Conservation (phyloP, 371 early-diverging fungal species). For the Capillidium rhysosporum region DNA sequence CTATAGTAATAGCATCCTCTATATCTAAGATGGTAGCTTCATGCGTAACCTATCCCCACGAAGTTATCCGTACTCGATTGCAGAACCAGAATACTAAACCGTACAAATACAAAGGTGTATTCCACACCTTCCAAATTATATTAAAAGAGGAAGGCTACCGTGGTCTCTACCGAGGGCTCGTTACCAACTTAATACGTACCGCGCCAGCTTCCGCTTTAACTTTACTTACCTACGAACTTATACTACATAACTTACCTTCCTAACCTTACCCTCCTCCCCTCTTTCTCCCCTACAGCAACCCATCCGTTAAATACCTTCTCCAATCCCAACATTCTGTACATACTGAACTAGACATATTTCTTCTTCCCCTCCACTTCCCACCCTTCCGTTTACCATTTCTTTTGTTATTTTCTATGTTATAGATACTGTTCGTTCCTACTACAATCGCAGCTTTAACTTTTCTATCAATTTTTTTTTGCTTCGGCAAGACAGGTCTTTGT, state of each 20-base stretch:
- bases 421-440: too few species aligned
- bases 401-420: too few species aligned
- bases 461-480: too few species aligned
- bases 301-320: too few species aligned
- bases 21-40: constrained; percentile 77
- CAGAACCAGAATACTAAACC: constrained; percentile 61
- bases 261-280: too few species aligned
- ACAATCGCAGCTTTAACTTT: too few species aligned
- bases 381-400: too few species aligned
- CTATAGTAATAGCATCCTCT: constrained; percentile 57
- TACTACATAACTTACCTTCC: constrained; percentile 9
- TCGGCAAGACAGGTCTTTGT: too few species aligned
- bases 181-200: constrained; percentile 69
- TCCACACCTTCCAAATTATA: constrained; percentile 52
- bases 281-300: too few species aligned
- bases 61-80: constrained; percentile 67
- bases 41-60: constrained; percentile 78
- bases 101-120: constrained; percentile 54
- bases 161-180: constrained; percentile 76
- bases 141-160: constrained; percentile 50
- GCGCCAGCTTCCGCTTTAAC: constrained; percentile 80
- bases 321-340: too few species aligned
- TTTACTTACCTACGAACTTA: constrained; percentile 65
- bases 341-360: too few species aligned
- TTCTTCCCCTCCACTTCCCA: too few species aligned